Conservation (phyloP, 2,329 filamentous ascomycete genomes). For the Aspergillus versicolor region DNA sequence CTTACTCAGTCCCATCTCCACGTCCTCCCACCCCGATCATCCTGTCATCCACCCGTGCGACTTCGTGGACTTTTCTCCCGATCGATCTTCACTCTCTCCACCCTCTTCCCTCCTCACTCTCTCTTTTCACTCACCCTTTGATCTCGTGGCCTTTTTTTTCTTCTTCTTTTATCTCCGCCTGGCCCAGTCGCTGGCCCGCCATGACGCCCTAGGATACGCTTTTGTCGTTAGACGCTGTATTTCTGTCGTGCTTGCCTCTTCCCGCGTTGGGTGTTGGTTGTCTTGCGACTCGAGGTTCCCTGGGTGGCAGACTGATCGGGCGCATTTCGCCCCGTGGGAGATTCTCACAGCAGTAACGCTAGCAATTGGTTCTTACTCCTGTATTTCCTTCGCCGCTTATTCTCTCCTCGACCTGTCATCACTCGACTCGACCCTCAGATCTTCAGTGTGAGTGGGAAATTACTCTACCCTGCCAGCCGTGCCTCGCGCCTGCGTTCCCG, state of each 20-base stretch:
- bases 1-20: conserved; percentile 4
- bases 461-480: conserved; percentile 2
- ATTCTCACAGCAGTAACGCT: conserved; percentile 9
- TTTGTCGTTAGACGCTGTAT: conserved; percentile 15
- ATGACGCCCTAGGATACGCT: conserved; percentile 24
- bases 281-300: conserved; percentile 17
- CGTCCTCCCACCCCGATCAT: conserved; percentile 3
- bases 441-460: conserved; percentile 4
- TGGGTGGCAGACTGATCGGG: conserved; percentile 17
- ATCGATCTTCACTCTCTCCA: conserved; percentile 20
- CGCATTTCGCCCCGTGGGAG: conserved; percentile 18
- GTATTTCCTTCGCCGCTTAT: conserved; percentile 7
- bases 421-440: background rate
- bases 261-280: conserved; percentile 14
- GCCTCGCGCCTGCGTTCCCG: conserved; percentile 11
- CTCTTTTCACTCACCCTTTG: conserved; percentile 1
- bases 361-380: conserved; percentile 9
- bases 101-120: background rate
- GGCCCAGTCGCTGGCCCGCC: conserved; percentile 23
- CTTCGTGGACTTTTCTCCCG: conserved; percentile 14
- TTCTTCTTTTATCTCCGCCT: conserved; percentile 16
- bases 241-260: conserved; percentile 10
- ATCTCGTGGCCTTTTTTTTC: conserved; percentile 15
- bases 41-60: conserved; percentile 18
- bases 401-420: conserved; percentile 1